phyloP scores from a whole-genome alignment of 768 basidiomycete species.

The Daedalea quercina region DNA sequence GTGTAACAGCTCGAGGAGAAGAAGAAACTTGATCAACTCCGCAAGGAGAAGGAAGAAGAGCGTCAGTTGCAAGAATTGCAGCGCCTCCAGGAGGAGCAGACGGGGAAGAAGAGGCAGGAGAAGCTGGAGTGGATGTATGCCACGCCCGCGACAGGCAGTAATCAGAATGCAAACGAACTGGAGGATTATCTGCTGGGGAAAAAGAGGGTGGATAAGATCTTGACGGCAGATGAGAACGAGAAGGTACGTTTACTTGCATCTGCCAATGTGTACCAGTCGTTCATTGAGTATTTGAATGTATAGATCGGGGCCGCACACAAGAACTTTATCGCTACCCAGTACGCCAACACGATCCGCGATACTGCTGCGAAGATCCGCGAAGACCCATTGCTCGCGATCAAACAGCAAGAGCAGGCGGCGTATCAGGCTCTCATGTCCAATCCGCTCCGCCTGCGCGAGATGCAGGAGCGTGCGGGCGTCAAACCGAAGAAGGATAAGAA shows the following conservation, averaged over 20 bases:
- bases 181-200: conserved; percentile 97
- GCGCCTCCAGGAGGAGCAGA: conserved; percentile 89
- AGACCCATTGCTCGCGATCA: conserved; percentile 95
- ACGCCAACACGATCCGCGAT: conserved; percentile 86
- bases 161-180: conserved; percentile 81
- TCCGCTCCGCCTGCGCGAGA: conserved; percentile 73
- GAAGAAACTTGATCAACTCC: conserved; percentile 94
- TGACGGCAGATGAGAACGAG: conserved; percentile 88
- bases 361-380: conserved; percentile 92
- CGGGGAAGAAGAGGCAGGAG: conserved; percentile 90
- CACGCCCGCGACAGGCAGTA: conserved; percentile 90
- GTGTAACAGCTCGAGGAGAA: conserved; percentile 83
- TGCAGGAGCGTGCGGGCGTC: conserved; percentile 79
- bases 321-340: conserved; percentile 91
- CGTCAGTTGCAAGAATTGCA: conserved; percentile 95
- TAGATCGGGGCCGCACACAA: conserved; percentile 84
- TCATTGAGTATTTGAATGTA: conserved; percentile 10
- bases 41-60: conserved; percentile 98
- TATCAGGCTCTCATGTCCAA: conserved; percentile 83
- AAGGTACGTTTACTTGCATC: conserved; percentile 42
- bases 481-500: conserved; percentile 73
- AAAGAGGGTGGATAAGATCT: conserved; percentile 94
- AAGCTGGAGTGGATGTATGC: conserved; percentile 99
- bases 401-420: conserved; percentile 94
- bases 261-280: neutral